Evolutionary conservation across 2,329 filamentous ascomycete genomes (phyloP).

Genomic region (Xylariaceae sp.): DNA sequence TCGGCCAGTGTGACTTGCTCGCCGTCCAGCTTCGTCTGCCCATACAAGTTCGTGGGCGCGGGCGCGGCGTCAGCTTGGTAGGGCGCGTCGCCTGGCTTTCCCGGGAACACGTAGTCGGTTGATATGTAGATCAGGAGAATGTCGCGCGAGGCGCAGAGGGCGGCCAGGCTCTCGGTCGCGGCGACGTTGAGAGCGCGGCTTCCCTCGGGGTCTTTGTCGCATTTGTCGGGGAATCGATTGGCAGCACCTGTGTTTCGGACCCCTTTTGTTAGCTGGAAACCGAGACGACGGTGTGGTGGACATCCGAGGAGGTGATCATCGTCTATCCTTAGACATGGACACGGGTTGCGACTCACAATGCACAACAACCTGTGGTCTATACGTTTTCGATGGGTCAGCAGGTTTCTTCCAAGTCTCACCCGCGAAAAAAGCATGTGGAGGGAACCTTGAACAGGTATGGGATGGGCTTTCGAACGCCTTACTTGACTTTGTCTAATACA

Average conservation of each 20-base stretch:
- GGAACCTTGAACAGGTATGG: too few relatives aligned
- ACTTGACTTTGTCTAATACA: conserved; percentile 53
- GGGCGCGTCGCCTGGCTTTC: conserved; percentile 72
- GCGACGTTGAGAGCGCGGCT: conserved; percentile 71
- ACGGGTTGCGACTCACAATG: conserved; percentile 59
- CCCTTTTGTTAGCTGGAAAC: not conserved
- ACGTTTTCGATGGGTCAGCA: not conserved
- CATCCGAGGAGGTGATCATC: too few relatives aligned
- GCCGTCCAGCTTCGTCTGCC: conserved; percentile 57
- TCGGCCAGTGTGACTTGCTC: conserved; percentile 62
- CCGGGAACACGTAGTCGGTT: conserved; percentile 77
- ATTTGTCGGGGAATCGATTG: conserved; percentile 83
- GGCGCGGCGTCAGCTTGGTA: conserved; percentile 64
- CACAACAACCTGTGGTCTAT: conserved; percentile 70
- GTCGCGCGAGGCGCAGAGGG: conserved; percentile 56
- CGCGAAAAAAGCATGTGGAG: too few relatives aligned
- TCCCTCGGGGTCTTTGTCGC: conserved; percentile 72
- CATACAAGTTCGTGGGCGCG: conserved; percentile 72
- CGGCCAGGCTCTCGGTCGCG: conserved; percentile 63
- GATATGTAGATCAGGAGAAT: conserved; percentile 73
- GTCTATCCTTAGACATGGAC: too few relatives aligned
- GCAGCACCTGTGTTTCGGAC: conserved; percentile 60
- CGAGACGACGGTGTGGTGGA: conserved; percentile 1
- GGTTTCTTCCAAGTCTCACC: too few relatives aligned
- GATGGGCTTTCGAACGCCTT: conserved; percentile 15